Percentiles rank a stretch among this genome's conserved stretches.
Conservation (phyloP, 805 yeast genomes). For the Yamadazyma sp. region DNA sequence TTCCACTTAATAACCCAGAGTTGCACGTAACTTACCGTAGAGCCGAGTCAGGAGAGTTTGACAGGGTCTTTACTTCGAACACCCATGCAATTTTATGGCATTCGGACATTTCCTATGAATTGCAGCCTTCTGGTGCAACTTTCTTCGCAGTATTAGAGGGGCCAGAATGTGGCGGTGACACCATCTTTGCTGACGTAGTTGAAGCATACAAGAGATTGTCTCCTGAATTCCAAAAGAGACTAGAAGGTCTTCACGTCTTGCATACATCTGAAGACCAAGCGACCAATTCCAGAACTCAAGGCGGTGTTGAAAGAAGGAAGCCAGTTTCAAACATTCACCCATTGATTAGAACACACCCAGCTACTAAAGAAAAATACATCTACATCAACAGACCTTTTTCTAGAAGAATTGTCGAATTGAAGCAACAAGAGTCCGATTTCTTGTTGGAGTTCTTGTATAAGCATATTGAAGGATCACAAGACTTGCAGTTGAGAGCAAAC, state of each 20-base stretch:
- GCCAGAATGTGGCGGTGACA: slow-evolving; percentile 39
- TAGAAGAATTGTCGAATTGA: slow-evolving; percentile 35
- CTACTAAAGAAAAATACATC: slow-evolving; percentile 29
- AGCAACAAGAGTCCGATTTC: slow-evolving; percentile 33
- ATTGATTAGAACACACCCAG: slow-evolving; percentile 36
- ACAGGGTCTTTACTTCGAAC: slow-evolving; percentile 26
- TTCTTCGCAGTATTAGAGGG: slow-evolving; percentile 36
- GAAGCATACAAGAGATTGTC: slow-evolving; percentile 38
- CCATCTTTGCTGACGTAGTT: slow-evolving; percentile 37
- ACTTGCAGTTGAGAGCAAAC: slow-evolving; percentile 35
- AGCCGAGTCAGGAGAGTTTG: slow-evolving; percentile 28
- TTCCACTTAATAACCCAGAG: slow-evolving; percentile 29
- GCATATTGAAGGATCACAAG: slow-evolving; percentile 34
- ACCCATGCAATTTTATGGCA: slow-evolving; percentile 37
- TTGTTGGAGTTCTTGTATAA: slow-evolving; percentile 31
- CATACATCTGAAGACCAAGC: slow-evolving; percentile 38
- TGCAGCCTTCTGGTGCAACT: slow-evolving; percentile 35
- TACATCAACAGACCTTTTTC: slow-evolving; percentile 36
- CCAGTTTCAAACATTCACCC: slow-evolving; percentile 38
- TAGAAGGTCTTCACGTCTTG: slow-evolving; percentile 33
- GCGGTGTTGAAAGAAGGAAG: slow-evolving; percentile 34
- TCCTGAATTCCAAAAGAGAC: slow-evolving; percentile 32
- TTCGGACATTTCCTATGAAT: slow-evolving; percentile 37
- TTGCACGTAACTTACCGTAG: slow-evolving; percentile 37
- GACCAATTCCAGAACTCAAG: slow-evolving; percentile 25